Percentiles rank a stretch among this genome's conserved stretches.
These are phyloP conservation scores for Talaromyces rugulosus DNA, from an alignment of 2,329 filamentous ascomycete genomes.

Conservation along the genomic window DNA sequence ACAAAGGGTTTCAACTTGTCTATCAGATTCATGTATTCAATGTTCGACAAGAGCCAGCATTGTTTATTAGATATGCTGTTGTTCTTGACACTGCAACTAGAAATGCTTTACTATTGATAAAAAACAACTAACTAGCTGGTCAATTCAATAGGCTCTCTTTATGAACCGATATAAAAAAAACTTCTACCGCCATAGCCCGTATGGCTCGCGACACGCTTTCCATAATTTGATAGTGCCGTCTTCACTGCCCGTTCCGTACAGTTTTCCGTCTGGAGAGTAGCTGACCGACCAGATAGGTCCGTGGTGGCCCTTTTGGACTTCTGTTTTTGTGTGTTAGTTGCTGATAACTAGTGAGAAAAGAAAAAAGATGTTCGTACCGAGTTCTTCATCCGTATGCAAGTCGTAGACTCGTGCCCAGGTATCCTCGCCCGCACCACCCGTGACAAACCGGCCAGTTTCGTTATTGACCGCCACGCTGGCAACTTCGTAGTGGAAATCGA, in stretches of 20 bases:
- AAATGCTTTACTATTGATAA: neutral
- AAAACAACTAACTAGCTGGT: neutral
- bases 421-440: constrained; percentile 75
- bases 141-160: no score
- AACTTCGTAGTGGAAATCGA: constrained; percentile 76
- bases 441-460: constrained; percentile 75
- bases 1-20: neutral
- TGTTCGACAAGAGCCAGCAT: neutral
- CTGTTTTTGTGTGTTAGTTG: constrained; percentile 37
- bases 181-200: constrained; percentile 59
- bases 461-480: constrained; percentile 87
- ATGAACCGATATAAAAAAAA: neutral
- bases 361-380: constrained; percentile 51
- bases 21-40: neutral
- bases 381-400: constrained; percentile 75
- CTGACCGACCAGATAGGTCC: constrained; percentile 95
- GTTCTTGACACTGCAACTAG: neutral
- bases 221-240: constrained; percentile 95
- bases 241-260: constrained; percentile 94
- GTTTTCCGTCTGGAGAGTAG: constrained; percentile 90
- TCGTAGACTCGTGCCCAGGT: constrained; percentile 97
- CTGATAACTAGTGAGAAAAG: constrained; percentile 17
- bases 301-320: constrained; percentile 94
- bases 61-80: neutral
- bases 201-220: constrained; percentile 63